phyloP scores from a whole-genome alignment of 768 basidiomycete genomes.

The Russula abietina region DNA sequence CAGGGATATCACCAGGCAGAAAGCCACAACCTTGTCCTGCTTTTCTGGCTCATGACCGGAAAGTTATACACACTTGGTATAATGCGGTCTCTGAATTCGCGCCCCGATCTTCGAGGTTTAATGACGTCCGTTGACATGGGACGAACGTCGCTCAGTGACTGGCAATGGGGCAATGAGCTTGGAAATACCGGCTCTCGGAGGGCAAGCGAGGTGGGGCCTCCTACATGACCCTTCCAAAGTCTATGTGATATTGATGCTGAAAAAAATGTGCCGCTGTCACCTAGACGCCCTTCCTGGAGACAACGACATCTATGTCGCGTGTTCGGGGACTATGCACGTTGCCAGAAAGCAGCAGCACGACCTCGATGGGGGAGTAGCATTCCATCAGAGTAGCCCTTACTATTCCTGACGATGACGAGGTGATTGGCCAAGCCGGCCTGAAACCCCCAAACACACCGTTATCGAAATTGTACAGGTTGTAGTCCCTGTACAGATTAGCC shows the following conservation, averaged over 20 bases:
- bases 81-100: constrained; percentile 31
- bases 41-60: constrained; percentile 46
- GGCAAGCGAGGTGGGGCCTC: constrained; percentile 16
- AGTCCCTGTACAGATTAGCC: background rate
- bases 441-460: background rate
- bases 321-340: background rate
- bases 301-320: background rate
- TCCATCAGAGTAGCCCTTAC: background rate
- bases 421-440: background rate
- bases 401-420: background rate
- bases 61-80: constrained; percentile 39
- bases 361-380: background rate
- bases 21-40: constrained; percentile 34
- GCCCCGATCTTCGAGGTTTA: constrained; percentile 28
- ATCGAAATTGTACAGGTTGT: background rate
- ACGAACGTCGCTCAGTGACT: constrained; percentile 37
- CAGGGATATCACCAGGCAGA: background rate
- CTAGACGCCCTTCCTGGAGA: constrained; percentile 9
- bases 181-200: constrained; percentile 1
- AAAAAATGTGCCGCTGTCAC: background rate
- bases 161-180: constrained; percentile 32
- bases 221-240: background rate
- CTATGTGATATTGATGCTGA: background rate
- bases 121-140: constrained; percentile 40
- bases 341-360: constrained; percentile 1